Evolutionary conservation across 106 monocot species (phyloP).

Genomic region (Vanilla planifolia): DNA sequence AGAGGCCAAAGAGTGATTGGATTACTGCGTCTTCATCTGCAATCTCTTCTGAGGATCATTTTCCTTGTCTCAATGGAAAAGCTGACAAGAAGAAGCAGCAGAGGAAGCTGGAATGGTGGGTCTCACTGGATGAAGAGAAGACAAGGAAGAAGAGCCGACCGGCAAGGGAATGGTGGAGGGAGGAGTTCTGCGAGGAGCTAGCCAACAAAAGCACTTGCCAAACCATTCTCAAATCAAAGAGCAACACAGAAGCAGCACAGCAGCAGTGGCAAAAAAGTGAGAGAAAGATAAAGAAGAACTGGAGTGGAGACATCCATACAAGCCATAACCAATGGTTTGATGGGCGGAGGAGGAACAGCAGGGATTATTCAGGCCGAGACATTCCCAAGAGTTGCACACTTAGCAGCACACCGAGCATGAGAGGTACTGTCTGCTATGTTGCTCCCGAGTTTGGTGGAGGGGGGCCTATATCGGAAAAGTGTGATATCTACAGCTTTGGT

Average conservation of each 20-base stretch:
- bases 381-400: constrained; percentile 70
- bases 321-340: constrained; percentile 25
- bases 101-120: constrained; percentile 55
- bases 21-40: constrained; percentile 7
- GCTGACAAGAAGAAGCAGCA: constrained; percentile 33
- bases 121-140: constrained; percentile 43
- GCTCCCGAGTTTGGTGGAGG: constrained; percentile 83
- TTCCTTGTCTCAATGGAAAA: constrained; percentile 10
- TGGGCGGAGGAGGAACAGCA: constrained; percentile 44
- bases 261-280: constrained; percentile 60
- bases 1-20: constrained; percentile 57
- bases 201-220: constrained; percentile 43
- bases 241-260: constrained; percentile 12
- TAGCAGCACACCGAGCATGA: constrained; percentile 97
- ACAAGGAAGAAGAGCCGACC: constrained; percentile 50
- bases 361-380: constrained; percentile 49
- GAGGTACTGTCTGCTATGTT: constrained; percentile 91
- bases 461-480: constrained; percentile 75
- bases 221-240: constrained; percentile 21
- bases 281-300: constrained; percentile 39
- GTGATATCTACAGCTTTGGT: constrained; percentile 95
- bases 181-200: constrained; percentile 88
- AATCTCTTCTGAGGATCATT: constrained; percentile 15
- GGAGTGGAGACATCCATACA: constrained; percentile 27
- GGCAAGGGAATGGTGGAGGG: constrained; percentile 84